Evolutionary conservation across 2,329 filamentous ascomycete genomes (phyloP).

Genomic region (Colletotrichum plurivorum): DNA sequence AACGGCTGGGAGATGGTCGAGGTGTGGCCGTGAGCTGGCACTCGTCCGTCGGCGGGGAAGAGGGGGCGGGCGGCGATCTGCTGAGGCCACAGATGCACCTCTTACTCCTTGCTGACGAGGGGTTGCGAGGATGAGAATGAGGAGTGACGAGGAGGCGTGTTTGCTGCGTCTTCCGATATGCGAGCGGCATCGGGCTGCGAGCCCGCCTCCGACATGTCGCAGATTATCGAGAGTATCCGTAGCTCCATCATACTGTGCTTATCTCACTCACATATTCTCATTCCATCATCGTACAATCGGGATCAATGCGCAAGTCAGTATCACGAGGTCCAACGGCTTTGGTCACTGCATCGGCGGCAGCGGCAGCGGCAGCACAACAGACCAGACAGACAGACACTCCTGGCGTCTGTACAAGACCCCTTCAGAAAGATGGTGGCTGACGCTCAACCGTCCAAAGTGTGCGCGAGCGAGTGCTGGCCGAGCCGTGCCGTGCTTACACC

Average conservation of each 20-base stretch:
- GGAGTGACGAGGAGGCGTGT: not conserved
- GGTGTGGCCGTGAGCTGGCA: slow-evolving; percentile 72
- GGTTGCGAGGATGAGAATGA: not conserved
- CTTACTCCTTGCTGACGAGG: not conserved
- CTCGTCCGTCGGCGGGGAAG: not conserved
- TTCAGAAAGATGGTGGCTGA: slow-evolving; percentile 7
- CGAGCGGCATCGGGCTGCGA: not conserved
- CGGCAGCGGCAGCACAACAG: not conserved
- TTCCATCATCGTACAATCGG: slow-evolving; percentile 25
- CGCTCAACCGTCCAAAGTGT: not conserved
- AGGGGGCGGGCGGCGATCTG: not conserved
- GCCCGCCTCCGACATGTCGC: not conserved
- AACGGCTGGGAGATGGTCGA: slow-evolving; percentile 76
- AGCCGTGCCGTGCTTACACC: slow-evolving; percentile 38
- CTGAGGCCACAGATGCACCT: not conserved
- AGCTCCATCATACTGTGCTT: slow-evolving; percentile 17
- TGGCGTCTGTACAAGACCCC: slow-evolving; percentile 9
- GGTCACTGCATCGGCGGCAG: not conserved
- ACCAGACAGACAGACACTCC: slow-evolving; percentile 12
- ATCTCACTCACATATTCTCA: slow-evolving; percentile 28
- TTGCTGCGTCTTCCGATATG: not conserved
- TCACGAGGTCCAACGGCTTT: not conserved
- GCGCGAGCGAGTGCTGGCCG: slow-evolving; percentile 15
- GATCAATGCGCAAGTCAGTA: not conserved
- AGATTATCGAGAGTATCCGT: not conserved